Evolutionary conservation across 2,329 filamentous ascomycete species (phyloP), one percentile per base, ranked within the genome.

Genomic region (Biscogniauxia mediterranea): DNA sequence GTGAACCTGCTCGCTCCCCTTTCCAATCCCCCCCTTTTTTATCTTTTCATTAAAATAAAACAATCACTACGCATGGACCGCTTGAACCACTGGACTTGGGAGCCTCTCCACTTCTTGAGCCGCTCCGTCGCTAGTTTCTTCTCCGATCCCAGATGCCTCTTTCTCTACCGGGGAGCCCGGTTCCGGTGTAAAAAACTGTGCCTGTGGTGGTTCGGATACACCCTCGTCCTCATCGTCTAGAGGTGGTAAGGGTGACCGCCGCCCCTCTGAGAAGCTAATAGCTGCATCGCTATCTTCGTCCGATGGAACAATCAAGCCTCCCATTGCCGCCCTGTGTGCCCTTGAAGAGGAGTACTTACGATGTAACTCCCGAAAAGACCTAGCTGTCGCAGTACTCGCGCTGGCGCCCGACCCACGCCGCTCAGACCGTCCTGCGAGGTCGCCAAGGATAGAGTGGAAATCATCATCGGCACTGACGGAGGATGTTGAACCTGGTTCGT

Each of bases 381-480:
- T 79, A 1, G 86, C 86, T 2, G 89, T 90, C 19, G 86, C 84
- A 11, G 88, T 89, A 74, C 86, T 90, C 15, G 82, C 81, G 66
- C 87, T 91, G 20, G 87, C 84, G 17, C 82, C 78, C 1, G 89
- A 91, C 51, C 80, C 84, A 32, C 87, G 82, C 19, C 87, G 83
- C 46, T 80, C 81, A 11, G 70, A 73, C n/a, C 74, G 69, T n/a
- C 78, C 78, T 2, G 77, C 70, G 5, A 78, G 75, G 20, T 78
- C 77, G 6, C 78, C 79, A 1, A 83, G 71, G n/a, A 81, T 76
- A 5, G 83, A 83, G 52, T 80, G 79, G 60, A 83, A 85, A 68
- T 87, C 85, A 19, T 83, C 78, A 28, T 79, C 77, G 20, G 70
- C 70, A 60, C 73, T 78, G 17, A 73, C 66, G 3, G 78, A 74